Percentiles rank a stretch among this genome's conserved stretches.
phyloP scores from a whole-genome alignment of 2,329 filamentous ascomycete genomes.

The Hymenoscyphus occultus region DNA sequence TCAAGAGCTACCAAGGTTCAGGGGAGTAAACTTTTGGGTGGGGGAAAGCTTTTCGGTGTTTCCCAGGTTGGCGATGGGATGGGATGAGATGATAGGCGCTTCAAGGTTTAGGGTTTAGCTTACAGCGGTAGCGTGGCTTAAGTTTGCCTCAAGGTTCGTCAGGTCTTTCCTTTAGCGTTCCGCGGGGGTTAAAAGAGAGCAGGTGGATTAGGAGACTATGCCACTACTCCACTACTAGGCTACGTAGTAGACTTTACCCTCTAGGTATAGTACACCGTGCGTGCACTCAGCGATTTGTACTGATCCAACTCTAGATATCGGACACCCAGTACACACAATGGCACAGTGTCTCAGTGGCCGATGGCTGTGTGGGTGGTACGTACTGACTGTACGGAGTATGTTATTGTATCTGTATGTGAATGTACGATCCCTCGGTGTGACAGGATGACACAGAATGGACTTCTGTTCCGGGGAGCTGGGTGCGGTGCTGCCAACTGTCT shows the following conservation, averaged over 20 bases:
- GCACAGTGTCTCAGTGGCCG: background rate
- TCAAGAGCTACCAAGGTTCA: too few relatives aligned
- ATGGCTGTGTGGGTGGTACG: background rate
- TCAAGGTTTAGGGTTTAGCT: too few relatives aligned
- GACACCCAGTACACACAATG: background rate
- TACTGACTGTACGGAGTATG: background rate
- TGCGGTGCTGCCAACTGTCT: background rate
- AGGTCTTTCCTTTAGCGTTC: background rate
- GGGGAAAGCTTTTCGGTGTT: too few relatives aligned
- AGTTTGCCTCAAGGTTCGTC: background rate
- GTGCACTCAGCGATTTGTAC: too few relatives aligned
- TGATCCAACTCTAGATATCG: too few relatives aligned
- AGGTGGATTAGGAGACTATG: too few relatives aligned
- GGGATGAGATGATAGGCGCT: too few relatives aligned
- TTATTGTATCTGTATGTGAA: background rate
- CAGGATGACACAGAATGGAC: background rate
- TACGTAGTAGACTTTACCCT: background rate
- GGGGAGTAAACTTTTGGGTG: too few relatives aligned
- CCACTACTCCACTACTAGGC: background rate
- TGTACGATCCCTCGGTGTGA: background rate
- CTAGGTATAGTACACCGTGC: too few relatives aligned
- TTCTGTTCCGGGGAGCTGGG: constrained; percentile 1
- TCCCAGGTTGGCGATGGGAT: too few relatives aligned
- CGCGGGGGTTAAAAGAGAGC: background rate
- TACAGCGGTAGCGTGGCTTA: too few relatives aligned